A percentile compares a stretch with the other conserved stretches of the same genome.
phyloP scores from a whole-genome alignment of 768 basidiomycete species.

The Candolleomyces eurysporus region DNA sequence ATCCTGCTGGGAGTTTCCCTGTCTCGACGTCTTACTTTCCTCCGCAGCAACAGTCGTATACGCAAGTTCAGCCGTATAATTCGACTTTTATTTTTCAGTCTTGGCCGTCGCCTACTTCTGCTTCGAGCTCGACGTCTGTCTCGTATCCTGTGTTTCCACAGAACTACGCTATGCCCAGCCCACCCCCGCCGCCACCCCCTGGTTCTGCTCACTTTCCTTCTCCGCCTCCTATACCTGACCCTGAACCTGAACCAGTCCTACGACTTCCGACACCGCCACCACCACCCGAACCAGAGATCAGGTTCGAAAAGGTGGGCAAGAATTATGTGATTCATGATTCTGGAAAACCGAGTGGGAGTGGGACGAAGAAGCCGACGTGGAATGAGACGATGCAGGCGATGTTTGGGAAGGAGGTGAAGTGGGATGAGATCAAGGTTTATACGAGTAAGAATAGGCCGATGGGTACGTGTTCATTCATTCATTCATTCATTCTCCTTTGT shows the following conservation, averaged over 20 bases:
- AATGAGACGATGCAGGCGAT: conserved; percentile 74
- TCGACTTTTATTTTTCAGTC: neutral
- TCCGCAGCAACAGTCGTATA: neutral
- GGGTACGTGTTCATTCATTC: conserved; percentile 35
- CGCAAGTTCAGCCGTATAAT: neutral
- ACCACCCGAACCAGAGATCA: conserved; percentile 25
- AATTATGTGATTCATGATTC: conserved; percentile 63
- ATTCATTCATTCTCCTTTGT: neutral
- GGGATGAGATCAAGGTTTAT: conserved; percentile 70
- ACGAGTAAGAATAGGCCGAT: conserved; percentile 63
- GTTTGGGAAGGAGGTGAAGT: conserved; percentile 83
- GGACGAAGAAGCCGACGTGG: conserved; percentile 53
- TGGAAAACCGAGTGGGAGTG: too few relatives aligned
- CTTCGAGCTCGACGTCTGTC: neutral
- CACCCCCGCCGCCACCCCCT: conserved; percentile 7
- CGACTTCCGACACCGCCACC: neutral
- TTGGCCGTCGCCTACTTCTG: neutral
- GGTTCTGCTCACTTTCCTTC: too few relatives aligned
- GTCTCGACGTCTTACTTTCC: neutral
- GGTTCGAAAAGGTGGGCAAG: conserved; percentile 52
- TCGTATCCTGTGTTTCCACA: neutral
- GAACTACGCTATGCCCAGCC: neutral
- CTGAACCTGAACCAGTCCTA: neutral
- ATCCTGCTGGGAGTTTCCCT: neutral
- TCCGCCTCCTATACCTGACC: too few relatives aligned